A percentile compares a stretch with the other conserved stretches of the same genome.
phyloP scores from a whole-genome alignment of 345 rosid species.

The Hypericum perforatum region DNA sequence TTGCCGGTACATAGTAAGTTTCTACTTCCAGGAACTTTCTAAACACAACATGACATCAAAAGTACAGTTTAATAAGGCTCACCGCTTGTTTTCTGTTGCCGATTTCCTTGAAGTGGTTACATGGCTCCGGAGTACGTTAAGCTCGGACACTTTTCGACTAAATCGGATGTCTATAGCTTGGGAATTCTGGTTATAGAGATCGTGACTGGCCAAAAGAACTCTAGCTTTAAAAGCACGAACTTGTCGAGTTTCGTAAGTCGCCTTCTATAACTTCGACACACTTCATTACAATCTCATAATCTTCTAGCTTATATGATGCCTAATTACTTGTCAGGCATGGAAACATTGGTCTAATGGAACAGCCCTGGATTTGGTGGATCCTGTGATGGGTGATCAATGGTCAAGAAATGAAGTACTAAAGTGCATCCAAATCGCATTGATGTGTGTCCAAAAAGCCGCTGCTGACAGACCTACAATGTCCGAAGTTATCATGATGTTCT shows the following conservation, averaged over 20 bases:
- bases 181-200: constrained; percentile 4
- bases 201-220: background rate
- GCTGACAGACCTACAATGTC: too few relatives aligned
- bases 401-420: too few relatives aligned
- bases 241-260: background rate
- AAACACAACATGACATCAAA: background rate
- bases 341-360: too few relatives aligned
- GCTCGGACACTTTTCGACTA: background rate
- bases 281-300: background rate
- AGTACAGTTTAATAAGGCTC: background rate
- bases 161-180: constrained; percentile 3
- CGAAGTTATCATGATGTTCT: too few relatives aligned
- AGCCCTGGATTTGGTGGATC: too few relatives aligned
- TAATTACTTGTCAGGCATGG: background rate
- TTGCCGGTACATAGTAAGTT: too few relatives aligned
- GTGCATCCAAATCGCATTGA: too few relatives aligned
- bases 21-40: background rate
- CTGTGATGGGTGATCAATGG: too few relatives aligned
- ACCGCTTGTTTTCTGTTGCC: background rate
- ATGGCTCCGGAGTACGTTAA: constrained; percentile 1
- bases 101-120: background rate
- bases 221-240: background rate
- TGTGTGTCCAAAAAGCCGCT: too few relatives aligned
- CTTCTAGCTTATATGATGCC: background rate
- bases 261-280: background rate